A percentile compares a stretch with the other conserved stretches of the same genome.
These are phyloP conservation scores for Pichia paraexigua DNA, from an alignment of 805 yeast genomes.

Conservation along the genomic window DNA sequence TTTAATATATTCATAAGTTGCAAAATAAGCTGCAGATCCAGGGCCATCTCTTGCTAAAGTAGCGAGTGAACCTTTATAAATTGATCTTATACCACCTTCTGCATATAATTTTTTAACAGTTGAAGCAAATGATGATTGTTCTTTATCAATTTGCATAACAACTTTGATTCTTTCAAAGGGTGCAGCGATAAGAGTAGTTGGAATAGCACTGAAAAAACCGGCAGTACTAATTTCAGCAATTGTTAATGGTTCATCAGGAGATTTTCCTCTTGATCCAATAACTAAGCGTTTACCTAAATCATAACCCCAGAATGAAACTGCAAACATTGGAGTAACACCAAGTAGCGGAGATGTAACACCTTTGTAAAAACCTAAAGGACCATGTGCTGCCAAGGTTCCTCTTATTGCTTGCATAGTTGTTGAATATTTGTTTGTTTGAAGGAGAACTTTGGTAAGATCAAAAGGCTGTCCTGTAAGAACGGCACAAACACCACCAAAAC, in stretches of 20 bases:
- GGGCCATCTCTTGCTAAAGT: constrained; percentile 97
- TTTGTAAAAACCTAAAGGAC: constrained; percentile 75
- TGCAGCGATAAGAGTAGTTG: constrained; percentile 94
- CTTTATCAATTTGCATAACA: constrained; percentile 63
- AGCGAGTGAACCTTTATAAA: constrained; percentile 86
- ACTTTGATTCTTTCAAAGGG: constrained; percentile 96
- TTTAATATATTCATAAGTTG: constrained; percentile 83
- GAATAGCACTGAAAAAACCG: constrained; percentile 89
- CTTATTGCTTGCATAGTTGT: constrained; percentile 62
- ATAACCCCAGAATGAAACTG: constrained; percentile 97
- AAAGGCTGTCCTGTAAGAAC: constrained; percentile 96
- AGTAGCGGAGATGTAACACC: constrained; percentile 91
- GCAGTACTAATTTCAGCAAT: constrained; percentile 76
- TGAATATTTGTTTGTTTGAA: constrained; percentile 70
- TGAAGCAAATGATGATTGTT: constrained; percentile 40
- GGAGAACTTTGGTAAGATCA: constrained; percentile 84
- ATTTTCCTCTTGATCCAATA: constrained; percentile 30
- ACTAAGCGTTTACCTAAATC: constrained; percentile 84
- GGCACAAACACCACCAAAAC: constrained; percentile 94
- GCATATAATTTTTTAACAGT: constrained; percentile 62
- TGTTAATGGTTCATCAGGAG: constrained; percentile 34
- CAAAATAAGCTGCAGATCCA: constrained; percentile 92
- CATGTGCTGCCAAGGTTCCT: constrained; percentile 64
- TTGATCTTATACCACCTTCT: constrained; percentile 76
- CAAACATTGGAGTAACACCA: constrained; percentile 99